Conservation (phyloP, 352 stramenopile species). For the Globisporangium polare region DNA sequence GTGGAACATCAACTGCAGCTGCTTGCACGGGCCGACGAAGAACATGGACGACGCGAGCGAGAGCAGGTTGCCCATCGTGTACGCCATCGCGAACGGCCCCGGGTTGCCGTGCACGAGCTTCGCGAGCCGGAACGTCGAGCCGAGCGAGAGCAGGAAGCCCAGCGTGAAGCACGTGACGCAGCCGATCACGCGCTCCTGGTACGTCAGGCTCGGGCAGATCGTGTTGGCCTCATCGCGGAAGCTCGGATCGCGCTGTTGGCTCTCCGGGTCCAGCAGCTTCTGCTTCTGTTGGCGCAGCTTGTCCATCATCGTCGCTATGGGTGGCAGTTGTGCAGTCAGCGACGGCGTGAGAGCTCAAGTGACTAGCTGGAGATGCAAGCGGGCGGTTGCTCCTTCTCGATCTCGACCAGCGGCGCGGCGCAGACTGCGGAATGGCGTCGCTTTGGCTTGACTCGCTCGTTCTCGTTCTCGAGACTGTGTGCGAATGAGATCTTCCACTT, state of each 20-base stretch:
- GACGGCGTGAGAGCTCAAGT: neutral
- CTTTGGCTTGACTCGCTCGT: slow-evolving; percentile 2
- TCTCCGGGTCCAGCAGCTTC: slow-evolving; percentile 77
- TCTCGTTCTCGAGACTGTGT: neutral
- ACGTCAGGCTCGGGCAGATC: slow-evolving; percentile 71
- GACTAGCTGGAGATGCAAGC: neutral
- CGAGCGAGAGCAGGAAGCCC: slow-evolving; percentile 79
- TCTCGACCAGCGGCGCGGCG: neutral
- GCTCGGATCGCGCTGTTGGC: slow-evolving; percentile 28
- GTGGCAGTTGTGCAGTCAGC: neutral
- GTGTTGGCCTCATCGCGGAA: slow-evolving; percentile 27
- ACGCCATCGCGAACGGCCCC: slow-evolving; percentile 78
- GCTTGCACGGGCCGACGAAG: slow-evolving; percentile 81
- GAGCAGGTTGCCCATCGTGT: slow-evolving; percentile 84
- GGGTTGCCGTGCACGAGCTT: slow-evolving; percentile 75
- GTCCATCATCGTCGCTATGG: slow-evolving; percentile 44
- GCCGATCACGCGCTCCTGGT: slow-evolving; percentile 82
- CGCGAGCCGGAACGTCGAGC: slow-evolving; percentile 74
- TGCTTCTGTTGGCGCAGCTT: slow-evolving; percentile 63
- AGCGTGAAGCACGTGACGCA: slow-evolving; percentile 78
- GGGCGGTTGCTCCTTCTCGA: neutral
- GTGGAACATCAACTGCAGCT: slow-evolving; percentile 83
- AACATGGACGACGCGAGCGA: slow-evolving; percentile 81
- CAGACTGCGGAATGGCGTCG: neutral
- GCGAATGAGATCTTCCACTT: slow-evolving; percentile 5